phyloP scores from a whole-genome alignment of 2,329 filamentous ascomycete genomes.

The Beauveria asiatica region DNA sequence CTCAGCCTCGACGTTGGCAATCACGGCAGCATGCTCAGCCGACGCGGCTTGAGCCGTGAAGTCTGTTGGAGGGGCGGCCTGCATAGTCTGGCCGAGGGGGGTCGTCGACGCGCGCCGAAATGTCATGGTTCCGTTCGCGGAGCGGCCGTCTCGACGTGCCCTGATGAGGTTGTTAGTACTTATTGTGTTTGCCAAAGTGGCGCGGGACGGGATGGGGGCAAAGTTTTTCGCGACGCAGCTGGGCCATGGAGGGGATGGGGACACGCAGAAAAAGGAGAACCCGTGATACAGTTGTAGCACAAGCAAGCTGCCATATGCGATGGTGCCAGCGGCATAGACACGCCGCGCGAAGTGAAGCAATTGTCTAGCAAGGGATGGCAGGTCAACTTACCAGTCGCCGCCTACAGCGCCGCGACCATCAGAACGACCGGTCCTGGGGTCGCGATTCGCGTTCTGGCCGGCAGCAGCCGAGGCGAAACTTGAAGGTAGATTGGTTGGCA shows the following conservation, averaged over 20 bases:
- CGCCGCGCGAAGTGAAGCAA: constrained; percentile 18
- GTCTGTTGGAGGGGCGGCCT: constrained; percentile 28
- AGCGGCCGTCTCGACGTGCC: constrained; percentile 49
- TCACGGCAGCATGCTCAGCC: constrained; percentile 27
- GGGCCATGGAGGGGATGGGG: background rate
- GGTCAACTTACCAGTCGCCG: constrained; percentile 61
- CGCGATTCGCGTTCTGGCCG: constrained; percentile 59
- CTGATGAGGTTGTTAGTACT: constrained; percentile 26
- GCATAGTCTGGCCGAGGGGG: constrained; percentile 35
- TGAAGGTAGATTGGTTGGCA: constrained; percentile 71
- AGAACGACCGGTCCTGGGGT: constrained; percentile 49
- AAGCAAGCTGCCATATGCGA: background rate
- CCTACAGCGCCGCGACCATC: constrained; percentile 47
- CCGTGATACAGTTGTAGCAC: background rate
- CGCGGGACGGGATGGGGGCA: background rate
- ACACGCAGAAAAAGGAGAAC: background rate
- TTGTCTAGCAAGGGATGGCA: constrained; percentile 15
- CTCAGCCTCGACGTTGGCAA: constrained; percentile 25
- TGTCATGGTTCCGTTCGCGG: constrained; percentile 54
- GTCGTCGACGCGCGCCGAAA: constrained; percentile 57
- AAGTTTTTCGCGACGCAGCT: constrained; percentile 8
- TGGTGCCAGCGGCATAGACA: background rate
- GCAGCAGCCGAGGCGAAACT: constrained; percentile 79
- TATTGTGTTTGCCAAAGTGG: background rate
- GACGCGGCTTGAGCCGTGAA: constrained; percentile 31